Conservation (phyloP, 2,329 filamentous ascomycete species). For the Cordyceps militaris region DNA sequence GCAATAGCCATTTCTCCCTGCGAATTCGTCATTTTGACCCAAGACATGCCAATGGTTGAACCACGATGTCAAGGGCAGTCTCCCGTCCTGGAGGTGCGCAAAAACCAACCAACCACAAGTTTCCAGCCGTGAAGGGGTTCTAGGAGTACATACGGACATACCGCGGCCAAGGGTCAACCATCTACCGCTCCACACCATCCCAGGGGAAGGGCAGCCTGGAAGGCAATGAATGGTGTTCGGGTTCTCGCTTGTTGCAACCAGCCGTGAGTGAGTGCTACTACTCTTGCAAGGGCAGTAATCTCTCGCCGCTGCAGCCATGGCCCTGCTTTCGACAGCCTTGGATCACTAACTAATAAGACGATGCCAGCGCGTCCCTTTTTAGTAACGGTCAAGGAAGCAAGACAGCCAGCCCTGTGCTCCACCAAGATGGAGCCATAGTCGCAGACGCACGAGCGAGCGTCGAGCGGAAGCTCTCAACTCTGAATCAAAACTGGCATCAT, state of each 20-base stretch:
- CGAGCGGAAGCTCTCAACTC: not conserved
- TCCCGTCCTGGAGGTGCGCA: not conserved
- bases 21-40: not conserved
- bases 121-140: not conserved
- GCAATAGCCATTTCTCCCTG: not conserved
- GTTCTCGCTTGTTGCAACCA: not conserved
- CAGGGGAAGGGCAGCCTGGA: no score
- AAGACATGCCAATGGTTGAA: no score
- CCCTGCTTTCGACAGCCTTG: no score
- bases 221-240: no score
- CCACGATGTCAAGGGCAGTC: slow-evolving; percentile 1
- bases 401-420: slow-evolving; percentile 3
- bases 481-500: no score
- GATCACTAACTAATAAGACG: no score
- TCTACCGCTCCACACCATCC: no score
- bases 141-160: no score
- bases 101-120: not conserved
- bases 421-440: not conserved
- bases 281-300: not conserved
- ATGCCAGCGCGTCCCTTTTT: not conserved
- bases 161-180: no score
- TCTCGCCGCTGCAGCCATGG: not conserved
- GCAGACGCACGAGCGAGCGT: not conserved
- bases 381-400: not conserved
- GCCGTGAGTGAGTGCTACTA: not conserved